Evolutionary conservation across 78 protist species (phyloP).

Genomic region (Dictyostelium intermedium): DNA sequence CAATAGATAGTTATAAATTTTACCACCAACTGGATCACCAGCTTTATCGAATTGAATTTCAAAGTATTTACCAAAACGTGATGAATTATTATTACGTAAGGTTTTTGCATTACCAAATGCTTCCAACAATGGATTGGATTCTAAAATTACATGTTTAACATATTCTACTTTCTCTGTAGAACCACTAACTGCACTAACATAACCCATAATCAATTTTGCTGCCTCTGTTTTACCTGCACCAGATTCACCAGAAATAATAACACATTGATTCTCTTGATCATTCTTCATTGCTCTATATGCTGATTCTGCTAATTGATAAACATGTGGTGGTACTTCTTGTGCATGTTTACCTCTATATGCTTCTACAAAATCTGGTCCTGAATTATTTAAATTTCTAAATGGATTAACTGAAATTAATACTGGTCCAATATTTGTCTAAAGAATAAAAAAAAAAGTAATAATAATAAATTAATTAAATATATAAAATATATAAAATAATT

Average conservation of each 20-base stretch:
- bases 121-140: constrained; percentile 94
- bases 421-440: constrained; percentile 90
- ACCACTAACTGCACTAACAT: constrained; percentile 91
- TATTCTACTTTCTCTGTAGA: constrained; percentile 80
- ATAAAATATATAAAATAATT: background rate
- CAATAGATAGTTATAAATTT: constrained; percentile 81
- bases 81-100: constrained; percentile 93
- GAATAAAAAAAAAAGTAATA: background rate
- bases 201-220: constrained; percentile 94
- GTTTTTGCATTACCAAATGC: constrained; percentile 98
- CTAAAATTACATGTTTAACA: constrained; percentile 79
- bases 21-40: constrained; percentile 94
- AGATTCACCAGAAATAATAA: constrained; percentile 95
- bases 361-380: constrained; percentile 65
- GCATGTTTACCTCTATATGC: constrained; percentile 80
- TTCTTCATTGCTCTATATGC: constrained; percentile 82
- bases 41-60: constrained; percentile 87
- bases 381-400: constrained; percentile 77
- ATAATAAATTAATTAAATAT: background rate
- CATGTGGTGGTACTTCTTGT: constrained; percentile 92
- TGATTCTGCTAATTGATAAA: constrained; percentile 93
- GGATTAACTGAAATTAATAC: constrained; percentile 95
- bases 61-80: constrained; percentile 93
- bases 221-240: constrained; percentile 98
- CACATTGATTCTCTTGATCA: constrained; percentile 88